Evolutionary conservation across 1,284 basidiomycete species (phyloP), one percentile per base, ranked within the genome.

Genomic region (Papiliotrema terrestris): DNA sequence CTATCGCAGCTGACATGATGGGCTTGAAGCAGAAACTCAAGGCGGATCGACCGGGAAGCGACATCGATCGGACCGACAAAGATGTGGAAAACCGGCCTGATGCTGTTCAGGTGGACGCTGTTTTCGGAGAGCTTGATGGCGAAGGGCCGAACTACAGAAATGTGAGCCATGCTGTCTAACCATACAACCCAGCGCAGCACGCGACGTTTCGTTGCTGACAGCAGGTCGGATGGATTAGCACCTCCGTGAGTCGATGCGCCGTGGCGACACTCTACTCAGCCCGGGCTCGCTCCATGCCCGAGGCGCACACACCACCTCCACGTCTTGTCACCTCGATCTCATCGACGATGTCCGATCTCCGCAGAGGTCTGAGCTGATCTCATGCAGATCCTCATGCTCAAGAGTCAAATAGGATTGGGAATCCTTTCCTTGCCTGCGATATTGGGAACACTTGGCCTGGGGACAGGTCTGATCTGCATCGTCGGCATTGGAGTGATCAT

Each of bases 371-470:
- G 29, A 32, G 29, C 29, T 32, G 29, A 32, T 11, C 11, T 5
- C 11, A 11, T 11, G 11, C 29, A 32, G 29, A 11, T 32, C 29
- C 50, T 74, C 37, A 57, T 66, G 58, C 55, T 66, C 47, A 73
- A 73, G 54, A 60, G 63, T n/a, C 72, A 74, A 57, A 67, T 74
- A 47, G 72, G 70, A 19, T 58, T 73, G 20, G 71, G 69, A 57
- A 63, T 73, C 11, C 58, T 72, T 2, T 63, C 61, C 23, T 58
- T 71, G 46, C 68, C 69, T 1, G 52, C 59, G 13, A 63, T 71
- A 11, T 57, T 72, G 2, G 51, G 62, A 38, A 59, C 61, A 0
- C 57, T 73, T 19, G 71, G 72, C 8, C 56, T 69, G 22, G 63
- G 66, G 0, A 70, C 72, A 4, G 72, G 71, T 45, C 47, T 73